phyloP scores from a whole-genome alignment of 2,329 filamentous ascomycete species.

The Paraphaeosphaeria sporulosa region DNA sequence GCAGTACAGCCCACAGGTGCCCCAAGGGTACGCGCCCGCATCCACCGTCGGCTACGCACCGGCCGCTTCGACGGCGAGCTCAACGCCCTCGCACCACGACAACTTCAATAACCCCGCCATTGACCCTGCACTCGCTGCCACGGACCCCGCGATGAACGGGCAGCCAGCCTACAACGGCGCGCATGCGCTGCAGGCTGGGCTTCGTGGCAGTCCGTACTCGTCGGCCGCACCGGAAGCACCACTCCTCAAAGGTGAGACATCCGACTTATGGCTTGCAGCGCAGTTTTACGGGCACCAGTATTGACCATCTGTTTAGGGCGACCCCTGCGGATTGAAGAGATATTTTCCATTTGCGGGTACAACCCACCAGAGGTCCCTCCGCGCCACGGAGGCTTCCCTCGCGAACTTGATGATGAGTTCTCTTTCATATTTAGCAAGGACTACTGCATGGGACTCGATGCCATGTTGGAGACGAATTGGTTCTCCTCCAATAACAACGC shows the following conservation, averaged over 20 bases:
- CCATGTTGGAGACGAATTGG: constrained; percentile 76
- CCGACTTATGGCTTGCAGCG: neutral
- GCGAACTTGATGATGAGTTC: constrained; percentile 44
- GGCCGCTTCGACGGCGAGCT: constrained; percentile 41
- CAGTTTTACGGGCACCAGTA: neutral
- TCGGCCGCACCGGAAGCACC: constrained; percentile 28
- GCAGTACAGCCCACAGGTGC: constrained; percentile 48
- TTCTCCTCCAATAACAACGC: constrained; percentile 67
- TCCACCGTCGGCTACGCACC: constrained; percentile 52
- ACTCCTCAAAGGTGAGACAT: constrained; percentile 39
- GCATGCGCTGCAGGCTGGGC: constrained; percentile 41
- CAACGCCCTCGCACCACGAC: constrained; percentile 57
- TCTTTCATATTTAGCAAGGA: constrained; percentile 44
- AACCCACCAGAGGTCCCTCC: constrained; percentile 45
- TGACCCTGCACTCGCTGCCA: constrained; percentile 70
- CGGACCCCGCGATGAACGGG: constrained; percentile 40
- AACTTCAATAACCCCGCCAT: constrained; percentile 65
- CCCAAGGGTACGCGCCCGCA: constrained; percentile 54
- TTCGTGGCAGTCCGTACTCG: constrained; percentile 38
- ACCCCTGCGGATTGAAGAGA: constrained; percentile 40
- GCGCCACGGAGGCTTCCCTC: constrained; percentile 34
- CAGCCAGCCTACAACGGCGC: constrained; percentile 43
- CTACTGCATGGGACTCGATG: constrained; percentile 43
- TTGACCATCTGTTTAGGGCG: constrained; percentile 41
- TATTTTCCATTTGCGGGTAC: constrained; percentile 46